Evolutionary conservation across 768 basidiomycete species (phyloP), one percentile per base, ranked within the genome.

Genomic region (Leccinum obscurum): DNA sequence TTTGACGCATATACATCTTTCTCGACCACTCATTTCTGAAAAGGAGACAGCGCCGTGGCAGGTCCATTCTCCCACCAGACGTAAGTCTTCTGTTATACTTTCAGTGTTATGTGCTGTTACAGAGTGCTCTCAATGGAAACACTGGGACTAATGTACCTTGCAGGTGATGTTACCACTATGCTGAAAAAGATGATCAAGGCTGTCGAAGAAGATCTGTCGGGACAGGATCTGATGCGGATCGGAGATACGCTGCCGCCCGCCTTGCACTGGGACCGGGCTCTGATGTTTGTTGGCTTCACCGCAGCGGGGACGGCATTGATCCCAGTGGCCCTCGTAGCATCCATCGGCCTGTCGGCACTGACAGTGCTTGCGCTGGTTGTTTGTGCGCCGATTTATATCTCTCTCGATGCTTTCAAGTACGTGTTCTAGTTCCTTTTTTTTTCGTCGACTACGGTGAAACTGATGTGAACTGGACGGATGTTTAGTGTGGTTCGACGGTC

Each of bases 111-210:
- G 39, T 39, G 6, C 15, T 7, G 37, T 39, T 39, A 2, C 37
- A 39, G 37, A 1, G 39, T 9, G 17, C 39, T 10, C 39, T 41
- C 39, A n/a, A 3, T n/a, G 39, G 39, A 17, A 6, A 17, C 17
- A 41, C 15, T 10, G 39, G 17, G 39, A 41, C 39, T n/a, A 9
- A 17, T 41, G 39, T 3, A 41, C 39, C 17, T 10, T 17, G 17
- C 28, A 69, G 68, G 30, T 5, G 66, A 69, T 24, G 56, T 69
- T 35, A 28, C 53, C 22, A n/a, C 35, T 13, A 60, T 61, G 61
- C 55, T 69, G 1, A 62, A 64, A 8, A 69, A 70, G 52, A 59
- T 70, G 66, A 60, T 69, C 56, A 51, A 49, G 13, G 55, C 59
- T 0, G 55, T 69, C 11, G 65, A 70, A 34, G 57, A 46, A 30